Base-by-base conservation (phyloP, 1,284 basidiomycete species). In the Lignosus rhinocerotis region DNA sequence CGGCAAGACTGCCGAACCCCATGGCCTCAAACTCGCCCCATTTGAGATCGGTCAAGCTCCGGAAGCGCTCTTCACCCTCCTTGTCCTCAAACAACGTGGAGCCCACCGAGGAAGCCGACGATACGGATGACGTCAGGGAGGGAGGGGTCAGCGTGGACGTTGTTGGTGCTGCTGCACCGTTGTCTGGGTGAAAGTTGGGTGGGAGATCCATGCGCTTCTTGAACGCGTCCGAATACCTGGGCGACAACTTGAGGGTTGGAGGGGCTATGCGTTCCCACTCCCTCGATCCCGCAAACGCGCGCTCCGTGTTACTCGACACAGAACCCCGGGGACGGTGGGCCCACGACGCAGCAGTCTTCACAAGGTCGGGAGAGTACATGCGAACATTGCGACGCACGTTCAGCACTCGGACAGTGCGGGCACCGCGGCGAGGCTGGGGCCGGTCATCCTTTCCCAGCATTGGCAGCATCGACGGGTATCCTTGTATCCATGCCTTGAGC, bases 21-120 rank as follows among this genome's bases (percentile, higher is more conserved):
- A 84, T 79, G 41, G 81, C 77, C 77, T 94, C 92, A 67, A 96
- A 96, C 70, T 90, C 86, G 11, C 91, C 91, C 93, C 93, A 96
- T 69, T 87, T 90, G 63, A 93, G 77, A 61, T 94, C 92, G 0
- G 92, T 90, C 64, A 95, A 69, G 59, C 84, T 92, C 56, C 85
- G 80, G 73, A 89, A 95, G n/a, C 85, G 77, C 59, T 88, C 87
- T 56, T 87, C 86, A 8, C 80, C 80, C 38, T 73, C 73, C 36
- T 69, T 67, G 36, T 73, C 72, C 65, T 68, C 71, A 61, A 65
- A 73, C 58, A 77, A 62, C 2, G 71, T 69, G 8, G 69, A 67
- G 4, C 63, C 65, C 10, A 69, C 70, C 25, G 71, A 68, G 10
- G 72, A 72, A 7, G 70, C 63, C 8, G 69, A 72, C 0, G 74